Percentiles rank a stretch among this genome's conserved stretches.
Evolutionary conservation across 2,329 filamentous ascomycete genomes (phyloP).

Genomic region (Fusarium sp.): DNA sequence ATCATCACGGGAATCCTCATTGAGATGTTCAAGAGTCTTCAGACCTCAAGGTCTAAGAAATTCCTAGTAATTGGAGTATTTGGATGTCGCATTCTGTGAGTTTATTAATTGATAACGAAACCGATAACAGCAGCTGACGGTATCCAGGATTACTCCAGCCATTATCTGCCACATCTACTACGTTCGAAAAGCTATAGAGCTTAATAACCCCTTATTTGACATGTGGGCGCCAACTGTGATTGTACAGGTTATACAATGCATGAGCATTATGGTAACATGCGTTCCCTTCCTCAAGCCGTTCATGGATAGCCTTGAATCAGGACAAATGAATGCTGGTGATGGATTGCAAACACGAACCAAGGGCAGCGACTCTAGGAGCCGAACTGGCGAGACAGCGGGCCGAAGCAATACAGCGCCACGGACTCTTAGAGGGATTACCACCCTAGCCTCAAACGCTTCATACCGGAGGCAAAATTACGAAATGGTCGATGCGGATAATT

Average conservation of each 20-base stretch:
- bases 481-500: background rate
- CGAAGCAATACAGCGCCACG: background rate
- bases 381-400: background rate
- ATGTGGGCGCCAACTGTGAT: conserved; percentile 32
- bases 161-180: conserved; percentile 33
- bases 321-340: conserved; percentile 33
- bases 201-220: conserved; percentile 24
- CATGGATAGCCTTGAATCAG: conserved; percentile 35
- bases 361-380: conserved; percentile 22
- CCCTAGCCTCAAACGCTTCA: background rate
- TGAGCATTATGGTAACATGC: conserved; percentile 35
- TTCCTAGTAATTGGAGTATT: conserved; percentile 21
- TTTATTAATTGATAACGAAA: background rate
- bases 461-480: background rate
- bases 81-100: conserved; percentile 20
- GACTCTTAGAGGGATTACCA: background rate
- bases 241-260: conserved; percentile 32
- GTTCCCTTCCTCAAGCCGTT: conserved; percentile 38
- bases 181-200: conserved; percentile 15
- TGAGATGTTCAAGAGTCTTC: conserved; percentile 5
- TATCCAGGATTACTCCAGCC: conserved; percentile 27
- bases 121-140: background rate
- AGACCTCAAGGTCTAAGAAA: conserved; percentile 16
- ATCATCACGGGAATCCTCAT: conserved; percentile 13
- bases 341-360: conserved; percentile 11